Conservation (phyloP, 2,329 filamentous ascomycete species). For the Fusarium tjaetaba region DNA sequence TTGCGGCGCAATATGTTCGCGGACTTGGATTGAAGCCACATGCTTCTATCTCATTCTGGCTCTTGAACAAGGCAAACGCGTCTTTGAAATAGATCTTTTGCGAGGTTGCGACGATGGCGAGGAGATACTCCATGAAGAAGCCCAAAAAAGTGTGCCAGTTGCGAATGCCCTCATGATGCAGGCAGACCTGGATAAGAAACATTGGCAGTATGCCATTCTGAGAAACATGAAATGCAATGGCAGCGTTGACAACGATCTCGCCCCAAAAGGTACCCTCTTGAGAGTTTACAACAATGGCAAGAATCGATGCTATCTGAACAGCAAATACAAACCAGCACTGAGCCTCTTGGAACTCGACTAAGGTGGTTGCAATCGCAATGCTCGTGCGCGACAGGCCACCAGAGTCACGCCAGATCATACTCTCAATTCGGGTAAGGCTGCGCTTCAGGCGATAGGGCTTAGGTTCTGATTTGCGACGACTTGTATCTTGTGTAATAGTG, state of each 20-base stretch:
- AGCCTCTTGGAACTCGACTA: constrained; percentile 54
- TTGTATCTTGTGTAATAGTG: constrained; percentile 44
- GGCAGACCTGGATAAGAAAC: constrained; percentile 51
- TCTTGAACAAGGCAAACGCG: constrained; percentile 49
- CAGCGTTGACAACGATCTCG: constrained; percentile 52
- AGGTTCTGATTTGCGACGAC: constrained; percentile 28
- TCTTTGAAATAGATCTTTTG: constrained; percentile 50
- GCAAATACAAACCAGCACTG: constrained; percentile 54
- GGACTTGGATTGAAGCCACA: constrained; percentile 53
- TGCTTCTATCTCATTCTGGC: constrained; percentile 45
- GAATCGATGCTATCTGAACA: constrained; percentile 53
- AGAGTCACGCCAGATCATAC: constrained; percentile 51
- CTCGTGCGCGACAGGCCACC: constrained; percentile 51
- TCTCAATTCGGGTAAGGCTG: constrained; percentile 48
- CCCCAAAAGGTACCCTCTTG: constrained; percentile 54
- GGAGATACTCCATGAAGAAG: constrained; percentile 52
- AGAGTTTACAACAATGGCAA: constrained; percentile 53
- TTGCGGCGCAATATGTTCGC: constrained; percentile 51
- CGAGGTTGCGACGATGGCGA: constrained; percentile 51
- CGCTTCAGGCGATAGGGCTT: constrained; percentile 42
- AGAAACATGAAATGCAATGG: constrained; percentile 51
- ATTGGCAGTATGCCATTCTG: constrained; percentile 52
- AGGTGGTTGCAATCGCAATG: constrained; percentile 52
- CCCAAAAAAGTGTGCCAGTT: constrained; percentile 54
- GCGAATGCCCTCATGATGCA: constrained; percentile 53